Evolutionary conservation across 495 filamentous ascomycete genomes (phyloP).

Genomic region (Xylaria cubensis): DNA sequence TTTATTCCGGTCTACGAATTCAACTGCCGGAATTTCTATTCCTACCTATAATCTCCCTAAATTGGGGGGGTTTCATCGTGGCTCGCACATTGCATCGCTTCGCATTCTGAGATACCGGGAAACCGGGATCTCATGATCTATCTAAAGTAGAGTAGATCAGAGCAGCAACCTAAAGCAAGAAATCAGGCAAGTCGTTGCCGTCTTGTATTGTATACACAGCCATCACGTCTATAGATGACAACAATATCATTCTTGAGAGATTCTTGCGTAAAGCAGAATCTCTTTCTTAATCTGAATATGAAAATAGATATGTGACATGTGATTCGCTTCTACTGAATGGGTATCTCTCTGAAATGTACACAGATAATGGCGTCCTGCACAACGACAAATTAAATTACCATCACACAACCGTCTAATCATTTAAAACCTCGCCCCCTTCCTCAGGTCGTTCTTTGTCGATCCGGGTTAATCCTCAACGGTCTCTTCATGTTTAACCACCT

Average conservation of each 20-base stretch:
- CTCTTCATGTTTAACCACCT: conserved; percentile 25
- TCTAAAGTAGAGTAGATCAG: conserved; percentile 7
- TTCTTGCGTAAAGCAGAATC: conserved; percentile 6
- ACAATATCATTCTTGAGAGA: conserved; percentile 23
- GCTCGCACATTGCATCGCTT: neutral
- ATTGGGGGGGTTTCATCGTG: neutral
- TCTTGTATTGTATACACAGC: conserved; percentile 21
- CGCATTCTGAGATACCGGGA: conserved; percentile 1
- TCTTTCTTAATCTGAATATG: neutral
- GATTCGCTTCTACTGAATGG: neutral
- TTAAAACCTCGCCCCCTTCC: no score
- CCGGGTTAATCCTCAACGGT: conserved; percentile 11
- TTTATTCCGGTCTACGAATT: neutral
- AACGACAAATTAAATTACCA: neutral
- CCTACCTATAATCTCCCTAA: neutral
- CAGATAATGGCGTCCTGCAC: neutral
- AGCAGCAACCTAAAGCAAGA: neutral
- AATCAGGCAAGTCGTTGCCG: neutral
- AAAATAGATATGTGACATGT: neutral
- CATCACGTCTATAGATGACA: conserved; percentile 26
- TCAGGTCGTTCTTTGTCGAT: neutral
- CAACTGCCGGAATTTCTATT: neutral
- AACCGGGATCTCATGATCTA: neutral
- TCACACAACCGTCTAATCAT: neutral
- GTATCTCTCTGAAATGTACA: conserved; percentile 9